Evolutionary conservation across 2,329 filamentous ascomycete species (phyloP), one percentile per base, ranked within the genome.

Genomic region (Juglanconis juglandina): DNA sequence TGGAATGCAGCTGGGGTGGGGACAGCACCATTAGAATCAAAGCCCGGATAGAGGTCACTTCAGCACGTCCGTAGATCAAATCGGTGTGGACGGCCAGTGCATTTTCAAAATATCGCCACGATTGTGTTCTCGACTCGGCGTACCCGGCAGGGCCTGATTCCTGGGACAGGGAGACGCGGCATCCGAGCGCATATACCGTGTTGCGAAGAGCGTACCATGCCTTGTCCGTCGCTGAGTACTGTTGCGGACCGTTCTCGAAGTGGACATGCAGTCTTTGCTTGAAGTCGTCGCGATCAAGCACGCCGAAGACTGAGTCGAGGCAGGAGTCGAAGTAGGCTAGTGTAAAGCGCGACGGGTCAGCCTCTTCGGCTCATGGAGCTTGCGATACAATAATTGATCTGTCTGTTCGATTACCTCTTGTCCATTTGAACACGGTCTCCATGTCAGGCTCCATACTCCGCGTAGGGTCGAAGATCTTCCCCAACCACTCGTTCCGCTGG

Each of bases 161-260:
- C 49, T 46, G 30, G 5, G 56, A 58, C 7, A 58, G 47, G 4
- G 48, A 9, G n/a, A 53, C 46, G 2, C 56, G 56, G 24, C 56
- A 58, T 33, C 56, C 56, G 17, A 49, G 39, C 4, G 56, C 49
- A 46, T 58, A 58, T 2, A 58, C 48, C 1, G 48, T 53, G 35
- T 58, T 58, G 4, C 56, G 56, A 1, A 58, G 56, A 9, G 56
- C 56, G 39, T 58, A 58, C 56, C 56, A 58, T 8, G 56, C 37
- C 49, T 58, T 50, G 11, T 34, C 48, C 4, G 11, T 30, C n/a
- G 30, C 14, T 14, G 47, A 10, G 2, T 34, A 35, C 17, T 32
- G 44, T 17, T 35, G 48, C 48, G n/a, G 13, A 7, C 9, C 30
- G 30, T 35, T 35, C 32, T 51, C 1, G 33, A 51, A 51, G 32